Percentiles rank a stretch among this genome's conserved stretches.
These are phyloP conservation scores for Tuber microsphaerosporum DNA, from an alignment of 495 filamentous ascomycete genomes.

Conservation along the genomic window DNA sequence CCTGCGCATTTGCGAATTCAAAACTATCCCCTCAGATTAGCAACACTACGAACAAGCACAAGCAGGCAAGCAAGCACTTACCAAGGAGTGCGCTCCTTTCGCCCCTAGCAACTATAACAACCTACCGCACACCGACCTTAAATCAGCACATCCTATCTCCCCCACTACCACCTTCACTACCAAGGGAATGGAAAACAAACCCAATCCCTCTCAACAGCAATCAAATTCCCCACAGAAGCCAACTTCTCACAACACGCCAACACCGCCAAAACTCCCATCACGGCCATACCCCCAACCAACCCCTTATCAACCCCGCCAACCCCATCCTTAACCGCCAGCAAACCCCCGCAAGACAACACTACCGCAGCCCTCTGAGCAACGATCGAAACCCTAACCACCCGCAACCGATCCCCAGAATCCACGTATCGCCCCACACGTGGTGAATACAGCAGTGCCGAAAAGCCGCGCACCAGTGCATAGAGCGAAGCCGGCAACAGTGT, in stretches of 20 bases:
- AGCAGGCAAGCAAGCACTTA: background rate
- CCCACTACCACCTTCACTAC: background rate
- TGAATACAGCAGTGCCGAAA: slow-evolving; percentile 40
- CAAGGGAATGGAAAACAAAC: slow-evolving; percentile 37
- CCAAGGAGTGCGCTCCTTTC: background rate
- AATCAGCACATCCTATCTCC: background rate
- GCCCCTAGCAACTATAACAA: background rate
- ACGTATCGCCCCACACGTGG: slow-evolving; percentile 34
- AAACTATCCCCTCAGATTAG: slow-evolving; percentile 2
- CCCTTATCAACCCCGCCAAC: slow-evolving; percentile 7
- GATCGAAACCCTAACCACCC: slow-evolving; percentile 42
- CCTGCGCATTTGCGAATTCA: slow-evolving; percentile 61
- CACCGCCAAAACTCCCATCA: slow-evolving; percentile 2
- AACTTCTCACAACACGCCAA: slow-evolving; percentile 17
- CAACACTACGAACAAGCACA: background rate
- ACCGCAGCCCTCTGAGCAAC: slow-evolving; percentile 40
- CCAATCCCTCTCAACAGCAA: slow-evolving; percentile 62
- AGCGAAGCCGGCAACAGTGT: slow-evolving; percentile 46
- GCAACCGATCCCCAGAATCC: slow-evolving; percentile 38
- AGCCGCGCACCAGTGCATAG: slow-evolving; percentile 41
- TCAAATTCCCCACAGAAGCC: slow-evolving; percentile 45
- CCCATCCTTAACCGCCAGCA: background rate
- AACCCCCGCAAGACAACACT: slow-evolving; percentile 24
- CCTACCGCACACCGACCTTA: background rate
- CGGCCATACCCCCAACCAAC: slow-evolving; percentile 18